A percentile compares a stretch with the other conserved stretches of the same genome.
Evolutionary conservation across 2,329 filamentous ascomycete genomes (phyloP).

Genomic region (Cytospora piceicola): DNA sequence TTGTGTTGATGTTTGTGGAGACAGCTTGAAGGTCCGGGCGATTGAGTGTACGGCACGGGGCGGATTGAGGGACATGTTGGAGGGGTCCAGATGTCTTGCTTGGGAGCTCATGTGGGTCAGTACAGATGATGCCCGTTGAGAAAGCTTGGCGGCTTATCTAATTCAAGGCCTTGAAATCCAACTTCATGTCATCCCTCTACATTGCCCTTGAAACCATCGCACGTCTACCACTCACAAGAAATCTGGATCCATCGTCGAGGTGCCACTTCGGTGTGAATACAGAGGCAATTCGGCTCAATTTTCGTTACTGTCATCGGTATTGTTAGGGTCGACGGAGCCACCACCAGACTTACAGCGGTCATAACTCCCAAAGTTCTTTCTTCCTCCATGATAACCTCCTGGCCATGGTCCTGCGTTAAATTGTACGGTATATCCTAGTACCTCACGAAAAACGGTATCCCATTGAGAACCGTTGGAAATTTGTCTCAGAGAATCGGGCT

Average conservation of each 20-base stretch:
- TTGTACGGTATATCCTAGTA: background rate
- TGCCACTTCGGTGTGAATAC: background rate
- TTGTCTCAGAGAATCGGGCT: too few relatives aligned
- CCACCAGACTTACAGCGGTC: background rate
- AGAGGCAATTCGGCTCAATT: background rate
- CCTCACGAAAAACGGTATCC: too few relatives aligned
- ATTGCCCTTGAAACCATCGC: background rate
- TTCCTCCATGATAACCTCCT: background rate
- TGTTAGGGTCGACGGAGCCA: background rate
- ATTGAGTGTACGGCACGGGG: too few relatives aligned
- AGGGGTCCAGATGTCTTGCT: background rate
- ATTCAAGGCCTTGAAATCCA: background rate
- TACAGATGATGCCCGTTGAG: background rate
- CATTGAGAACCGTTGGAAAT: too few relatives aligned
- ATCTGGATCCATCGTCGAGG: background rate
- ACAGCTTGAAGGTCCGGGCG: background rate
- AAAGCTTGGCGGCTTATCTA: constrained; percentile 2
- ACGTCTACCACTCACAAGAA: background rate
- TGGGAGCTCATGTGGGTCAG: background rate
- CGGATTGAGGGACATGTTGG: background rate
- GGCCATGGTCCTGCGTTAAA: background rate
- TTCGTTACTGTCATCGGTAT: background rate
- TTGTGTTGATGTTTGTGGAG: background rate
- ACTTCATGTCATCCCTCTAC: background rate
- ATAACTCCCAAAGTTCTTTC: background rate